Conservation (phyloP, 1,284 basidiomycete species). For the Cryptococcus floricola region DNA sequence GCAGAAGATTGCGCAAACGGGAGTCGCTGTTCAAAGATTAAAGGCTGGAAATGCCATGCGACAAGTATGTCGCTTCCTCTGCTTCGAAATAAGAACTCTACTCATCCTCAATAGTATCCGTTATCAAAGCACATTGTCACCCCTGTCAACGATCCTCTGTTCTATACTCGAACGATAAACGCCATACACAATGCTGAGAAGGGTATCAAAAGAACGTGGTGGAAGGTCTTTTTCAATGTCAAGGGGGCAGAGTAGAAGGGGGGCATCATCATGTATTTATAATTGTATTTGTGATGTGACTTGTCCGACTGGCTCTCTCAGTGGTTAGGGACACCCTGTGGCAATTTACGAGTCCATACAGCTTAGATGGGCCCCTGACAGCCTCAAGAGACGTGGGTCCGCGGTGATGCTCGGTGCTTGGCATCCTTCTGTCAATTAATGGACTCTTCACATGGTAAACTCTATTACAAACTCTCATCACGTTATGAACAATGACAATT, state of each 20-base stretch:
- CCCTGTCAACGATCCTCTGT: constrained; percentile 14
- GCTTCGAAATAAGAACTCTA: background rate
- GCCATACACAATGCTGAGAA: constrained; percentile 14
- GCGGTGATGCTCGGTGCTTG: too few species aligned
- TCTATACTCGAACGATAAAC: constrained; percentile 14
- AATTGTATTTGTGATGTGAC: background rate
- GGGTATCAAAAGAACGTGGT: constrained; percentile 14
- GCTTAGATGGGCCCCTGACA: too few species aligned
- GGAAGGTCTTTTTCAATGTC: constrained; percentile 18
- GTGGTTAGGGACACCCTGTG: background rate
- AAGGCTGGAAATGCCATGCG: constrained; percentile 8
- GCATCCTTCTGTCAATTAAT: too few species aligned
- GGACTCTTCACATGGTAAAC: too few species aligned
- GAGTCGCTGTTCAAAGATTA: constrained; percentile 7
- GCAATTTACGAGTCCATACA: background rate
- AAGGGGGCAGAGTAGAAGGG: constrained; percentile 12
- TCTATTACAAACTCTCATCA: too few species aligned
- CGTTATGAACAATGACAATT: background rate
- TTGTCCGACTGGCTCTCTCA: too few species aligned
- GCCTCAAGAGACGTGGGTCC: too few species aligned
- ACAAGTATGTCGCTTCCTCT: constrained; percentile 3
- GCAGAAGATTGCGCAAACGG: constrained; percentile 10
- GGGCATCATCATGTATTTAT: background rate
- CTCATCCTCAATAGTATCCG: constrained; percentile 5
- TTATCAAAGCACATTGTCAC: constrained; percentile 4